Evolutionary conservation across 2,329 filamentous ascomycete species (phyloP).

Genomic region (Chrysosporium keratinophilum): DNA sequence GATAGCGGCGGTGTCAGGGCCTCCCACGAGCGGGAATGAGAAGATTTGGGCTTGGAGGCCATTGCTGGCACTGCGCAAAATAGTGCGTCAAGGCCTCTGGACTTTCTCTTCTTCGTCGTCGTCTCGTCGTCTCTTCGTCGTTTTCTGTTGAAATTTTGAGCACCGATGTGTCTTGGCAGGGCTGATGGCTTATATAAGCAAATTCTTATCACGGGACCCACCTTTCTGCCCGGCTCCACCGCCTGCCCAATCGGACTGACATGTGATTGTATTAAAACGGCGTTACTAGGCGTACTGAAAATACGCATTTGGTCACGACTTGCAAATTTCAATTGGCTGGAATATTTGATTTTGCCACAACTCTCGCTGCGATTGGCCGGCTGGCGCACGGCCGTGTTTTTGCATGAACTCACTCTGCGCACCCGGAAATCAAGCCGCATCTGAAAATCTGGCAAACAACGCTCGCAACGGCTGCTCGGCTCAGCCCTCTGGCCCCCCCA

Average conservation of each 20-base stretch:
- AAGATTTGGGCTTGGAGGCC: constrained; percentile 37
- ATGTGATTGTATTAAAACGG: neutral
- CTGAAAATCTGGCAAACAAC: too few relatives aligned
- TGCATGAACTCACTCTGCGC: too few relatives aligned
- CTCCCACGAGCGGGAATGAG: constrained; percentile 52
- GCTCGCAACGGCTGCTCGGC: too few relatives aligned
- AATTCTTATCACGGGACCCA: constrained; percentile 1
- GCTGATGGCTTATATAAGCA: neutral
- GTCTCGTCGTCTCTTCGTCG: neutral
- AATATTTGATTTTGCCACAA: too few relatives aligned
- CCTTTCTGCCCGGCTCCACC: neutral
- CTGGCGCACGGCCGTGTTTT: too few relatives aligned
- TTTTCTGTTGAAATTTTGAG: neutral
- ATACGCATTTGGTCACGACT: too few relatives aligned
- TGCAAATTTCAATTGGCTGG: too few relatives aligned
- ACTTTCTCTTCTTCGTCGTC: neutral
- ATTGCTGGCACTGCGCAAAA: constrained; percentile 15
- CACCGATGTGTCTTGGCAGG: constrained; percentile 1
- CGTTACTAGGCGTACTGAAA: neutral
- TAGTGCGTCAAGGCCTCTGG: neutral
- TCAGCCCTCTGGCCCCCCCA: too few relatives aligned
- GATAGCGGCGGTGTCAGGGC: constrained; percentile 59
- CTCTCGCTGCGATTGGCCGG: too few relatives aligned
- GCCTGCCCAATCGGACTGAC: neutral
- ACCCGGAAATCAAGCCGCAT: too few relatives aligned